Percentiles rank a stretch among this genome's conserved stretches.
Conservation (phyloP, 345 rosid genomes). For the Gynandropsis gynandra region DNA sequence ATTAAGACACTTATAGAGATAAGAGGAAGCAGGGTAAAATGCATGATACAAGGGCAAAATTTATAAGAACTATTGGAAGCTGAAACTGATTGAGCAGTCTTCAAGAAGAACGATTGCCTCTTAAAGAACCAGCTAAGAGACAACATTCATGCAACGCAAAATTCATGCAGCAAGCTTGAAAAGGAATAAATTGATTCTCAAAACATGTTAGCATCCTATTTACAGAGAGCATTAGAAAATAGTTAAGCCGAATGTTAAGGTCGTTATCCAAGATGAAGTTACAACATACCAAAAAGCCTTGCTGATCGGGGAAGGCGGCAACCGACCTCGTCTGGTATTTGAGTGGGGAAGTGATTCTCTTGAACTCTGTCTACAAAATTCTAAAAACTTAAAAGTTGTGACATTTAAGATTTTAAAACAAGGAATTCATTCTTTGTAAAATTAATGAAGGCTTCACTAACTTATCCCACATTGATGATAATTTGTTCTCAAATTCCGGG, state of each 20-base stretch:
- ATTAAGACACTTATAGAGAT: no score
- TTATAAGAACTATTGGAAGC: no score
- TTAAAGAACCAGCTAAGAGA: no score
- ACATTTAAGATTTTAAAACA: background rate
- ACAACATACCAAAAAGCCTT: slow-evolving; percentile 90
- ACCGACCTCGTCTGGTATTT: slow-evolving; percentile 96
- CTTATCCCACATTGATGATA: background rate
- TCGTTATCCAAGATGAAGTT: no score
- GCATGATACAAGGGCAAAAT: no score
- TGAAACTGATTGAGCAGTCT: no score
- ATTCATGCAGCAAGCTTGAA: no score
- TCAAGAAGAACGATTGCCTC: no score
- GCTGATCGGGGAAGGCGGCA: slow-evolving; percentile 98
- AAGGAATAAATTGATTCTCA: no score
- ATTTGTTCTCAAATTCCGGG: background rate
- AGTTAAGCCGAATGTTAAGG: slow-evolving; percentile 5
- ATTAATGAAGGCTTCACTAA: background rate
- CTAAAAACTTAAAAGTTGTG: background rate
- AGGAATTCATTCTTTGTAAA: slow-evolving; percentile 12
- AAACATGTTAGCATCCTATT: no score
- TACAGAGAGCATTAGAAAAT: slow-evolving; percentile 11
- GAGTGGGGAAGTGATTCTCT: slow-evolving; percentile 76
- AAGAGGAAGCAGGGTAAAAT: no score
- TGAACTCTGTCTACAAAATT: slow-evolving; percentile 66
- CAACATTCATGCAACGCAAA: no score